These are phyloP conservation scores for Epichloe sibirici DNA, from an alignment of 2,329 filamentous ascomycete genomes.

Conservation along the genomic window DNA sequence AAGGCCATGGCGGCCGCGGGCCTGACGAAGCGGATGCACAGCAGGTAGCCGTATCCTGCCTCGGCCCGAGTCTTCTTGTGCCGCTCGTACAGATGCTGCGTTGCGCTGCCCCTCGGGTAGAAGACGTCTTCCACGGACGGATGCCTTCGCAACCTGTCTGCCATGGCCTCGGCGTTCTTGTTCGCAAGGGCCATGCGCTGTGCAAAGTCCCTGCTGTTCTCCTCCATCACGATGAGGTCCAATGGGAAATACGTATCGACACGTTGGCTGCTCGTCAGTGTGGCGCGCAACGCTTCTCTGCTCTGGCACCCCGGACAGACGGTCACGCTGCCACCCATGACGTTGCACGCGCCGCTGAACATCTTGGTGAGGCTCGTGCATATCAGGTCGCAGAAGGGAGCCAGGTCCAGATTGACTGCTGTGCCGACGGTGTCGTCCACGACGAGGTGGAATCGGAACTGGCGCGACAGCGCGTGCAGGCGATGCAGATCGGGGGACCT, in stretches of 20 bases:
- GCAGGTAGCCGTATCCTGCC: constrained; percentile 38
- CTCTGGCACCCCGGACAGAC: constrained; percentile 29
- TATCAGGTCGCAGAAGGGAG: constrained; percentile 34
- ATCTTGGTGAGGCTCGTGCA: constrained; percentile 41
- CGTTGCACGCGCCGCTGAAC: constrained; percentile 42
- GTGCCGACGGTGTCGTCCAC: constrained; percentile 34
- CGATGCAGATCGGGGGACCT: constrained; percentile 16
- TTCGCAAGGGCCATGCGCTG: constrained; percentile 18
- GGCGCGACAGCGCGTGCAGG: constrained; percentile 17
- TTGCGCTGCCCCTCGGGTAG: constrained; percentile 28
- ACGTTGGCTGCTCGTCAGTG: constrained; percentile 11
- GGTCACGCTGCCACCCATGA: constrained; percentile 35
- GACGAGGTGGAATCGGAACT: constrained; percentile 27
- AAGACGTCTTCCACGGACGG: constrained; percentile 18
- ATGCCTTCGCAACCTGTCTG: constrained; percentile 16
- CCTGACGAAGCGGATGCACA: constrained; percentile 35
- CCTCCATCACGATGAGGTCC: constrained; percentile 20
- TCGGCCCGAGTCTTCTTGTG: constrained; percentile 14
- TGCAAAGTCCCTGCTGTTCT: constrained; percentile 27
- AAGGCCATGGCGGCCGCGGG: constrained; percentile 27
- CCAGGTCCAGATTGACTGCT: constrained; percentile 33
- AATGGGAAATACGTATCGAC: constrained; percentile 14
- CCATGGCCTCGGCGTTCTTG: constrained; percentile 15
- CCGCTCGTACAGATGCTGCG: constrained; percentile 21
- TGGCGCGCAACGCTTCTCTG: constrained; percentile 19